Evolutionary conservation across 208 protist species (phyloP), one percentile per base, ranked within the genome.

Genomic region (Leptomonas seymouri): DNA sequence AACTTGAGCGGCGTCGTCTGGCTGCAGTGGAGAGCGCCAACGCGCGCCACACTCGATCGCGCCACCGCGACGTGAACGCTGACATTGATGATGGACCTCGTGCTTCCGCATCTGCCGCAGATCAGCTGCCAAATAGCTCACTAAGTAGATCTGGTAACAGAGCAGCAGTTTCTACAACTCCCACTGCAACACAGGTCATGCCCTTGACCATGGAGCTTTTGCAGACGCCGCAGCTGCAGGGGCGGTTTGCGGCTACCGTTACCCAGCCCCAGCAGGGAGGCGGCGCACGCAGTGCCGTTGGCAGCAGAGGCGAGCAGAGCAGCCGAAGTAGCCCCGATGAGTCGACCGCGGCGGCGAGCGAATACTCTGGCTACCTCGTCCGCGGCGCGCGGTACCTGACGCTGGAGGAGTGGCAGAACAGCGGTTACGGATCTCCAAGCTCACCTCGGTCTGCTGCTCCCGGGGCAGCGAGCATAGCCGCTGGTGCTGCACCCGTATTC

Each of bases 301-400:
- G 34, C 23, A 73, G 50, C 59, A 53, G 34, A n/a, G 34, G 55
- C 25, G 46, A 53, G 23, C 36, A 42, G 16, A 64, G 54, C 25
- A 34, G 41, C 28, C 50, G 20, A 39, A 62, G 49, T 53, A 77
- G 64, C 20, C 46, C 36, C 27, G 41, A 9, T 18, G 51, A 25
- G 12, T 63, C 75, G 15, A 65, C 58, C 9, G 34, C 31, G 0
- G 39, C n/a, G 34, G 25, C 50, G 28, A 87, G 82, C 61, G 75
- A 81, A 59, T 64, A 70, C 54, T 82, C 78, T 9, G 60, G 67
- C 61, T 85, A 88, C 61, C 8, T 68, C 27, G 67, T 69, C 0
- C 71, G 82, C 2, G 79, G 73, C 45, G 65, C 82, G 0, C 76
- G 76, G 15, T 91, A 88, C 72, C 39, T 83, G 8, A 72, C 79